Base-by-base conservation (phyloP, 1,284 basidiomycete species). In the Austroboletus novae-zelandiae region DNA sequence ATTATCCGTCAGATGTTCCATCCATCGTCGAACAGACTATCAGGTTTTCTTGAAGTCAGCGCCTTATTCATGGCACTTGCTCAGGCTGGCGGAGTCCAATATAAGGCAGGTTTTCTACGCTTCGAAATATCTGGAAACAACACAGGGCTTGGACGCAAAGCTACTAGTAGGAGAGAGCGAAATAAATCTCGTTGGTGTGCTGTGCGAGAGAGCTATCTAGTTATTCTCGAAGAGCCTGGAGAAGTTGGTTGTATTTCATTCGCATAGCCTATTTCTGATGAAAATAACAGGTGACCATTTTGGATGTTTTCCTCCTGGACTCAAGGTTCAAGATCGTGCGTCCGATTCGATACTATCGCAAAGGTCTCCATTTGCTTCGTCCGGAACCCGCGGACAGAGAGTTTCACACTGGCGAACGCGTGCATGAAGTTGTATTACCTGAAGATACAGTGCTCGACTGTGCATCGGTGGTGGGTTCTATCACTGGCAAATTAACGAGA, bases 301-400 rank as follows among this genome's bases (percentile, higher is more conserved):
- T 91, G 81, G 97, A 99, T 56, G 94, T 98, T 18, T 98, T 99
- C 72, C 74, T 98, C 35, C 76, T 99, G 54, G 97, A 99, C 66
- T 75, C 82, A 2, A 89, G 95, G 62, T 99, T 99, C 67, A 77
- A 79, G 48, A 93, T 98, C 45, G 86, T 95, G 58, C 78, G 84
- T 13, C 89, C 89, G 4, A 81, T 75, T 57, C 75, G 89, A 11
- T 87, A 88, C 58, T 89, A 89, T 59, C 83, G 89, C 9, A 87
- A 90, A 62, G 86, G 88, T 17, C 71, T 92, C 32, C 80, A 81
- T 54, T 74, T 88, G 27, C 71, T 91, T 11, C 78, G 74, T 52
- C 56, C 69, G 54, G 70, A 67, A 49, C 52, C 62, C 52, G 44
- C 60, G 32, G 61, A 71, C 32, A 55, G 57, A 45, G 67, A 72